Percentiles rank a stretch among this genome's conserved stretches.
Evolutionary conservation across 2,329 filamentous ascomycete genomes (phyloP).

Genomic region (Cordyceps sp.): DNA sequence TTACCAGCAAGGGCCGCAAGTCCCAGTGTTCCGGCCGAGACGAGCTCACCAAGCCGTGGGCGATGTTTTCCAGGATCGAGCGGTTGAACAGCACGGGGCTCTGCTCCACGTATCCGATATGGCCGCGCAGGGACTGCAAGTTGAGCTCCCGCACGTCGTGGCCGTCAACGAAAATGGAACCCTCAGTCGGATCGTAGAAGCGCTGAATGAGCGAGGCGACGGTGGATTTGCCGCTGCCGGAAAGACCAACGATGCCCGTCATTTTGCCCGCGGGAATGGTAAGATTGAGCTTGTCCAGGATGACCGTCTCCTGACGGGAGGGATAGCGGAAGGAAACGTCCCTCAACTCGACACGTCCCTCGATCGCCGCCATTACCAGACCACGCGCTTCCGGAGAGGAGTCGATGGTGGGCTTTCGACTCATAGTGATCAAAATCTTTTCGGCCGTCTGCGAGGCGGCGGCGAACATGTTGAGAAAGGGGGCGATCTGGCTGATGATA

Average conservation of each 20-base stretch:
- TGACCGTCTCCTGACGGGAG: conserved; percentile 22
- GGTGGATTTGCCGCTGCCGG: conserved; percentile 41
- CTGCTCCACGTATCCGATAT: conserved; percentile 27
- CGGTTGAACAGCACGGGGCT: conserved; percentile 26
- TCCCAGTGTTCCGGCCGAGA: conserved; percentile 18
- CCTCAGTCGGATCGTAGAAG: conserved; percentile 38
- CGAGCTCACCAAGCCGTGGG: conserved; percentile 29
- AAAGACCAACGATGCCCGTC: conserved; percentile 41
- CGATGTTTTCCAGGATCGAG: conserved; percentile 33
- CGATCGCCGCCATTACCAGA: not conserved
- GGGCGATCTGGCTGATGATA: conserved; percentile 24
- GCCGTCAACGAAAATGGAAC: conserved; percentile 29
- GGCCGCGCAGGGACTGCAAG: conserved; percentile 22
- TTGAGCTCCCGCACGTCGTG: conserved; percentile 30
- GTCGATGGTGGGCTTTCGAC: conserved; percentile 29
- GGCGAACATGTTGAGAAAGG: conserved; percentile 43
- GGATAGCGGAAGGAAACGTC: conserved; percentile 27
- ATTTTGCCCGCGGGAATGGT: conserved; percentile 28
- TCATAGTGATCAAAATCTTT: conserved; percentile 41
- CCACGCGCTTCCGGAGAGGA: conserved; percentile 3
- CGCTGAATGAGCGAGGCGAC: conserved; percentile 36
- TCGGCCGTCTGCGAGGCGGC: conserved; percentile 40
- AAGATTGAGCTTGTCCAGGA: conserved; percentile 28
- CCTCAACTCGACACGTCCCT: conserved; percentile 17
- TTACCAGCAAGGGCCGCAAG: conserved; percentile 17